A percentile compares a stretch with the other conserved stretches of the same genome.
These are phyloP conservation scores for Odonthalia washingtoniensis DNA, from an alignment of 31 red algal species.

Conservation along the genomic window DNA sequence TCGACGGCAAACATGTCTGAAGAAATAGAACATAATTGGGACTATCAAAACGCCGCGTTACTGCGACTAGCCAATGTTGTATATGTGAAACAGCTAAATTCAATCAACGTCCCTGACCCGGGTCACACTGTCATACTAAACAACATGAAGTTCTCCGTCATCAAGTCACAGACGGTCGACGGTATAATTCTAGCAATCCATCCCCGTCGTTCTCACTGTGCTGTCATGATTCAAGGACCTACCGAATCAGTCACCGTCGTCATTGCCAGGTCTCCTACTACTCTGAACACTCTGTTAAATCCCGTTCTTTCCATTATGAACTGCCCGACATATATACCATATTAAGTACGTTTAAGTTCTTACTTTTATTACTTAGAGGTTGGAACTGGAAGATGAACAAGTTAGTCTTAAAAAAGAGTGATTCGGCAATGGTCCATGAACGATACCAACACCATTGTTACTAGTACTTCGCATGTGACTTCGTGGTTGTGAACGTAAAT, in stretches of 20 bases:
- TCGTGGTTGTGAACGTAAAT: too few species aligned
- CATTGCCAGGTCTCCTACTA: slow-evolving; percentile 36
- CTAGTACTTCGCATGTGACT: too few species aligned
- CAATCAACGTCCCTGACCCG: neutral
- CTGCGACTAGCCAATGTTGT: slow-evolving; percentile 27
- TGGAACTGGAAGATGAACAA: too few species aligned
- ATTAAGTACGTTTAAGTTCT: too few species aligned
- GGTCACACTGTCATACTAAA: slow-evolving; percentile 24
- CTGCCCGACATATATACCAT: too few species aligned
- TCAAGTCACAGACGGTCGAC: slow-evolving; percentile 40
- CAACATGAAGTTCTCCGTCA: slow-evolving; percentile 34
- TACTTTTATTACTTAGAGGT: too few species aligned
- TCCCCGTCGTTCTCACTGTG: slow-evolving; percentile 46
- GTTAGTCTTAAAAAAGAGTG: too few species aligned
- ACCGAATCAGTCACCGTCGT: slow-evolving; percentile 27
- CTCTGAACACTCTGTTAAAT: slow-evolving; percentile 26
- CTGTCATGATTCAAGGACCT: slow-evolving; percentile 34
- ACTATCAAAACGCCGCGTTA: neutral
- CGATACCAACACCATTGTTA: too few species aligned
- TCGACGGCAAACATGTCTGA: too few species aligned
- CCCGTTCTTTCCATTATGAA: slow-evolving; percentile 22
- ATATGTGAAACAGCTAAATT: slow-evolving; percentile 21
- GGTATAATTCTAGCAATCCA: slow-evolving; percentile 48
- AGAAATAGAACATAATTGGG: too few species aligned
- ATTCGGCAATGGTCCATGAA: too few species aligned